Conservation (phyloP, 371 early-diverging fungal genomes). For the Lichtheimia corymbifera region DNA sequence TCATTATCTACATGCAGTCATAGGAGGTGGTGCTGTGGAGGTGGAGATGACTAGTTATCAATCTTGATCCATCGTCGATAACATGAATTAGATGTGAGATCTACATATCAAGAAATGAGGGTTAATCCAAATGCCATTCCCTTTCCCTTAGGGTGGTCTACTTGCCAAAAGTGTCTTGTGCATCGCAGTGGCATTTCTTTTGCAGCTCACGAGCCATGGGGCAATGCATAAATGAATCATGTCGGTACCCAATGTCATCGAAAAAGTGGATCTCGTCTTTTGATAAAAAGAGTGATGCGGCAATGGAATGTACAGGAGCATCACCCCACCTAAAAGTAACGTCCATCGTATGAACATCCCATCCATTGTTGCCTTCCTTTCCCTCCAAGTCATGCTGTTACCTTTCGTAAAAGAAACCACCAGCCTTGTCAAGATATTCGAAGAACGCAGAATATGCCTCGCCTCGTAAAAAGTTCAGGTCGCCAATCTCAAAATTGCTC, state of each 20-base stretch:
- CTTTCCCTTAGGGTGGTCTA: no score
- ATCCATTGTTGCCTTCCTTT: neutral
- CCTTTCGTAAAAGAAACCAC: constrained; percentile 95
- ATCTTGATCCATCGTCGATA: constrained; percentile 27
- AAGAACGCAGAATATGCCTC: constrained; percentile 75
- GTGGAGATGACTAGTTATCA: neutral
- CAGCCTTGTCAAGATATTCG: constrained; percentile 78
- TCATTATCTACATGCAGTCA: no score
- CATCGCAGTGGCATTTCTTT: constrained; percentile 68
- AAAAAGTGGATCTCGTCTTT: constrained; percentile 86
- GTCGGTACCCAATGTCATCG: constrained; percentile 80
- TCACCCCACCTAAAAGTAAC: constrained; percentile 80
- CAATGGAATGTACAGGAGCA: constrained; percentile 94
- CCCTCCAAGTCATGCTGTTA: neutral
- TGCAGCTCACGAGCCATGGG: constrained; percentile 52
- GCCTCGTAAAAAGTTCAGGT: constrained; percentile 77
- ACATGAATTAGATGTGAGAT: constrained; percentile 35
- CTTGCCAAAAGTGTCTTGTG: constrained; percentile 56
- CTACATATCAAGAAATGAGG: constrained; percentile 6
- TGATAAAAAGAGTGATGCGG: constrained; percentile 67
- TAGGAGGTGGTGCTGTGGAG: no score
- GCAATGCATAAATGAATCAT: constrained; percentile 70
- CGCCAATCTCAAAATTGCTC: constrained; percentile 97
- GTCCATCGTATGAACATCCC: neutral
- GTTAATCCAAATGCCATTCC: neutral